phyloP scores from a whole-genome alignment of 2,329 filamentous ascomycete species.

The Epichloe brachyelytri region DNA sequence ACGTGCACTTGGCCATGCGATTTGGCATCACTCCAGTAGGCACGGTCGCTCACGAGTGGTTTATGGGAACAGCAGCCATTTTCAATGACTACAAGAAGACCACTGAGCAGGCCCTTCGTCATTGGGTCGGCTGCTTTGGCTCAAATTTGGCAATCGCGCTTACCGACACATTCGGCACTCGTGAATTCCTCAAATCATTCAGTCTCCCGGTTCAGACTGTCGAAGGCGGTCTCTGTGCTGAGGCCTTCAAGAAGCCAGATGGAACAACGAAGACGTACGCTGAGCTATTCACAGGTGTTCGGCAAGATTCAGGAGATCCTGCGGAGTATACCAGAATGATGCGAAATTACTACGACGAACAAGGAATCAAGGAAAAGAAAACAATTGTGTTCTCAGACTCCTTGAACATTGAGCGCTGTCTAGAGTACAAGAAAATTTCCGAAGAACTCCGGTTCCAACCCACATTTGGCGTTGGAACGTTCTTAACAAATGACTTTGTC shows the following conservation, averaged over 20 bases:
- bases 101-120: slow-evolving; percentile 69
- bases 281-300: slow-evolving; percentile 67
- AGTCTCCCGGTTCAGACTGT: slow-evolving; percentile 45
- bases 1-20: slow-evolving; percentile 93
- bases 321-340: slow-evolving; percentile 66
- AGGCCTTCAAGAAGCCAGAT: slow-evolving; percentile 27
- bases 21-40: slow-evolving; percentile 76
- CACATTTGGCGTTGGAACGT: slow-evolving; percentile 90
- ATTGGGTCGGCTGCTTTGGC: slow-evolving; percentile 89
- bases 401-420: slow-evolving; percentile 76
- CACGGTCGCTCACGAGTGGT: slow-evolving; percentile 94
- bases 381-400: slow-evolving; percentile 93
- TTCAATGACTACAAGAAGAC: slow-evolving; percentile 73
- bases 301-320: slow-evolving; percentile 86
- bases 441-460: slow-evolving; percentile 72
- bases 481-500: slow-evolving; percentile 88
- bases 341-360: slow-evolving; percentile 64
- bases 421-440: slow-evolving; percentile 77
- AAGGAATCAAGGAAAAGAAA: slow-evolving; percentile 70
- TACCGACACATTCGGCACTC: slow-evolving; percentile 93
- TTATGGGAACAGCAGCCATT: slow-evolving; percentile 95
- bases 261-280: slow-evolving; percentile 54
- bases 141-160: slow-evolving; percentile 74
- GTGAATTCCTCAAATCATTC: slow-evolving; percentile 77
- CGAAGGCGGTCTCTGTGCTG: slow-evolving; percentile 26